Evolutionary conservation across 2,329 filamentous ascomycete species (phyloP).

Genomic region (Amylocarpus encephaloides): DNA sequence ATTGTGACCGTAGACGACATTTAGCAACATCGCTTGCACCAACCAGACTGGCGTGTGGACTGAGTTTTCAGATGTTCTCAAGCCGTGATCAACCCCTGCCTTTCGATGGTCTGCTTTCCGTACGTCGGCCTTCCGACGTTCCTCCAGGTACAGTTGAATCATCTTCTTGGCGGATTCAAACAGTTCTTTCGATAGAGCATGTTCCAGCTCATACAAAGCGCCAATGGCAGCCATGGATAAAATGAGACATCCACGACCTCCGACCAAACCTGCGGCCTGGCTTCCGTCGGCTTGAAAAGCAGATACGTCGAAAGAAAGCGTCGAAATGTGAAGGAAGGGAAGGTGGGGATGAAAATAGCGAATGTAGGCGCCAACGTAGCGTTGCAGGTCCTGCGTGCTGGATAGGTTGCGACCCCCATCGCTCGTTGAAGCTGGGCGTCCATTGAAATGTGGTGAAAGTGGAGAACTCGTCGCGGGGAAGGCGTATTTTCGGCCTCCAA

Average conservation of each 20-base stretch:
- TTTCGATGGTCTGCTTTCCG: conserved; percentile 54
- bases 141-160: conserved; percentile 88
- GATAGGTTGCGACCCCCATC: conserved; percentile 58
- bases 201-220: conserved; percentile 81
- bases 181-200: conserved; percentile 70
- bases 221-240: conserved; percentile 82
- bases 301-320: conserved; percentile 80
- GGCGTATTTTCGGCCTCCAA: conserved; percentile 58
- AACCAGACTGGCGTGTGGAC: conserved; percentile 85
- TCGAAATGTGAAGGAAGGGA: conserved; percentile 90
- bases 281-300: conserved; percentile 58
- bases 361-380: conserved; percentile 85
- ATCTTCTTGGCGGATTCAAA: conserved; percentile 94
- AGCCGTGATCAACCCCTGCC: conserved; percentile 41
- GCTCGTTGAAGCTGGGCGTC: conserved; percentile 42
- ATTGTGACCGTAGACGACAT: conserved; percentile 92
- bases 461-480: conserved; percentile 50
- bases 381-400: conserved; percentile 77
- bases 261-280: conserved; percentile 52
- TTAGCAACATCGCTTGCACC: conserved; percentile 93
- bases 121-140: conserved; percentile 79
- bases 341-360: conserved; percentile 89
- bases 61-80: conserved; percentile 49
- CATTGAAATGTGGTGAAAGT: conserved; percentile 45
- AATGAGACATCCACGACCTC: conserved; percentile 79